Evolutionary conservation across 73 alveolate species (phyloP).

Genomic region (Paramecium octaurelia): DNA sequence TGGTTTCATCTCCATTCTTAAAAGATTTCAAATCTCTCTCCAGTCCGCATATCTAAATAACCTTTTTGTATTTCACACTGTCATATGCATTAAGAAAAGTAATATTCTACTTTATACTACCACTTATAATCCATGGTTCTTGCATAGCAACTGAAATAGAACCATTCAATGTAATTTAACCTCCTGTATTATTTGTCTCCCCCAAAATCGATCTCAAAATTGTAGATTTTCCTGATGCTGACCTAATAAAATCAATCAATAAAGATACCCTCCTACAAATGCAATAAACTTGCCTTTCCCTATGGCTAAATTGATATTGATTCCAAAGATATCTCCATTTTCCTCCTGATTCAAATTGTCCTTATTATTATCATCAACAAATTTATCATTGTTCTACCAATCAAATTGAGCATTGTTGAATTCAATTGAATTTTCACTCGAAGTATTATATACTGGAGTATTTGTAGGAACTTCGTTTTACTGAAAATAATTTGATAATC

Average conservation of each 20-base stretch:
- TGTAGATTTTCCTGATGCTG: constrained; percentile 36
- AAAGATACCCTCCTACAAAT: constrained; percentile 7
- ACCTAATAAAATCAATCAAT: background rate
- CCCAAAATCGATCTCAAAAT: constrained; percentile 87
- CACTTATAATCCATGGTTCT: constrained; percentile 31
- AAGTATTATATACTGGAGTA: background rate
- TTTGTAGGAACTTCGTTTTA: background rate
- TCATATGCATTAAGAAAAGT: background rate
- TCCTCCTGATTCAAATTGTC: background rate
- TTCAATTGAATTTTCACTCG: background rate
- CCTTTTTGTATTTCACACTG: background rate
- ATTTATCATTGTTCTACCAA: background rate
- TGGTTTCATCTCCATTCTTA: constrained; percentile 56
- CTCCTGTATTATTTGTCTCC: constrained; percentile 62
- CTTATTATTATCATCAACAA: background rate
- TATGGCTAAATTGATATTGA: background rate
- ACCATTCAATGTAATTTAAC: background rate
- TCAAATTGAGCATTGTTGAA: background rate
- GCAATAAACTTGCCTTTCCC: constrained; percentile 1
- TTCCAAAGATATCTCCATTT: background rate
- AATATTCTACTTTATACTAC: background rate
- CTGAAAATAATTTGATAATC: background rate
- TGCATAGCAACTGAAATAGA: background rate
- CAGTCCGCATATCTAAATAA: constrained; percentile 36
- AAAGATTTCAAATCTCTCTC: constrained; percentile 42